Base-by-base conservation (phyloP, 177 flowering plant species). In the Vitis hybrid region DNA sequence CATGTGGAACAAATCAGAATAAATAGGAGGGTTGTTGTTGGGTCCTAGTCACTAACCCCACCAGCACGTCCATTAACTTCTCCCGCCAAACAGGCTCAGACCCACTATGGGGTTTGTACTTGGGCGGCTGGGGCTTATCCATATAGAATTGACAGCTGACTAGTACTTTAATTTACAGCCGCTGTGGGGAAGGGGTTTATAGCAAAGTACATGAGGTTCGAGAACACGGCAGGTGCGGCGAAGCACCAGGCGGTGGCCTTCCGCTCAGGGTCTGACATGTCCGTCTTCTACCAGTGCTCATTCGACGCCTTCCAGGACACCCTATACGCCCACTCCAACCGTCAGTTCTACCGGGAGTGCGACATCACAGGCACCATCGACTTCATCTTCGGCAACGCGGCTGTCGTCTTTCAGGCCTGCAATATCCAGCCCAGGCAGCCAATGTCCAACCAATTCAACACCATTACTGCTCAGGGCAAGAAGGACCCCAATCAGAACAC, bases 371-470 rank as follows among this genome's bases (percentile, higher is more conserved):
- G 95, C 57, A 88, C 91, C 23, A 81, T 90, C 8, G 95, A 90
- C 75, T 87, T 88, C 86, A 86, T 90, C 19, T 90, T 90, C 57
- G 95, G 95, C 14, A 84, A 83, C 34, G 83, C 92, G 0, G 88
- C 87, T 0, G 92, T 72, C 7, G 88, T 90, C 10, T 82, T 90
- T 78, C 92, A 88, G 52, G 72, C 60, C 74, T 86, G 91, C 79
- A 80, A 72, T 62, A 84, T 90, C 57, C 58, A 10, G 64, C 79
- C 88, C 0, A 73, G 87, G 15, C 86, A 81, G 61, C 84, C 84
- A 2, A 51, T 76, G 13, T 2, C 75, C 0, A 70, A 72, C 60
- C 86, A 84, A 66, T 82, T 81, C 64, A 82, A 82, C 77, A 80
- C 70, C 72, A 70, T 88, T 61, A 88, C 92, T 2, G 92, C 95